These are phyloP conservation scores for Darksidea phi DNA, from an alignment of 495 filamentous ascomycete genomes.

Conservation along the genomic window DNA sequence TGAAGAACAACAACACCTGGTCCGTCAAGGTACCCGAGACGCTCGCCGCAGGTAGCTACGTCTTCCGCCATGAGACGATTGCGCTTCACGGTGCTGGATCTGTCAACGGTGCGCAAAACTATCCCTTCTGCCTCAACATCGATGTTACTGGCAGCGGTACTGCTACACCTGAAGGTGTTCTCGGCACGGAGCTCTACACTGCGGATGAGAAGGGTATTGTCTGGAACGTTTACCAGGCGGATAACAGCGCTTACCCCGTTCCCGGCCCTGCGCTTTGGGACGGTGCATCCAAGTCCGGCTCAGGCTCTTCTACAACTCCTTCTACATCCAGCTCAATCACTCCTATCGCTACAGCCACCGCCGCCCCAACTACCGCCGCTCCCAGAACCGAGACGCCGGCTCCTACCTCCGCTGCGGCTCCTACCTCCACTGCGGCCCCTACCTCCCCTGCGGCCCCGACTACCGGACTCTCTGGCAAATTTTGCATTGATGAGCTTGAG, in stretches of 20 bases:
- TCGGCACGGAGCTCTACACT: constrained; percentile 21
- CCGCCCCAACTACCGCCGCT: neutral
- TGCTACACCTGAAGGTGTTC: constrained; percentile 18
- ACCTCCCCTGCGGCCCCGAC: constrained; percentile 1
- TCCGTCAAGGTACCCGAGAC: constrained; percentile 22
- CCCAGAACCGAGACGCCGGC: too few relatives aligned
- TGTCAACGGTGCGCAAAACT: constrained; percentile 30
- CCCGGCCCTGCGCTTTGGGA: constrained; percentile 25
- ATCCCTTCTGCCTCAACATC: constrained; percentile 34
- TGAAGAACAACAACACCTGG: constrained; percentile 31
- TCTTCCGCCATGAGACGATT: constrained; percentile 35
- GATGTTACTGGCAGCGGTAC: constrained; percentile 24
- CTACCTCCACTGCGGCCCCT: constrained; percentile 1
- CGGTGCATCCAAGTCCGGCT: neutral
- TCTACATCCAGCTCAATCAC: neutral
- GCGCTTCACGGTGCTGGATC: constrained; percentile 22
- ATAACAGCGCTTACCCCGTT: constrained; percentile 21
- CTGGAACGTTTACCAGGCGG: constrained; percentile 21
- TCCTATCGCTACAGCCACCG: neutral
- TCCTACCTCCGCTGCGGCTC: neutral
- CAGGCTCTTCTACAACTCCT: too few relatives aligned
- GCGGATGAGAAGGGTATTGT: constrained; percentile 22
- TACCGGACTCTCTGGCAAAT: too few relatives aligned
- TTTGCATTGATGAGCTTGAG: neutral
- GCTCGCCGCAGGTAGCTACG: constrained; percentile 29